Conservation (phyloP, 2,329 filamentous ascomycete species). For the Sporothrix euskadiensis region DNA sequence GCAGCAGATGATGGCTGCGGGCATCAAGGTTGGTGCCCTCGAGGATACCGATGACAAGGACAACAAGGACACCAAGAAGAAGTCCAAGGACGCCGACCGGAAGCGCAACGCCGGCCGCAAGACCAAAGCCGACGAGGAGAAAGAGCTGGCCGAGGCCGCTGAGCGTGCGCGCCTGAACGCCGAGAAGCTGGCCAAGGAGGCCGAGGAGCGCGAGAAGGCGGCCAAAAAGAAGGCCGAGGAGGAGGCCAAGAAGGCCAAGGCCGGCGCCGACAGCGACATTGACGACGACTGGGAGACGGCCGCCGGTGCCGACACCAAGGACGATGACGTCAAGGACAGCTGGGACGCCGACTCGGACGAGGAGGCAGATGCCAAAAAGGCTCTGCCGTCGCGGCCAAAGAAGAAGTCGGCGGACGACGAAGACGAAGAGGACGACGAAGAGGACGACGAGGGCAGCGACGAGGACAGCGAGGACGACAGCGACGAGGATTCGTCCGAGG, state of each 20-base stretch:
- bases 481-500: slow-evolving; percentile 65
- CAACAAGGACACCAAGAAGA: slow-evolving; percentile 73
- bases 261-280: slow-evolving; percentile 55
- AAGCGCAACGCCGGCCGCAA: slow-evolving; percentile 66
- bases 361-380: slow-evolving; percentile 51
- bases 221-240: slow-evolving; percentile 58
- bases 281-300: slow-evolving; percentile 89
- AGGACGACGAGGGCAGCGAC: slow-evolving; percentile 40
- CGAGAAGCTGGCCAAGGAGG: slow-evolving; percentile 64
- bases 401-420: slow-evolving; percentile 50
- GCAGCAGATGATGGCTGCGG: slow-evolving; percentile 80
- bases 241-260: slow-evolving; percentile 47
- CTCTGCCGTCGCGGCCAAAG: slow-evolving; percentile 29
- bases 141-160: slow-evolving; percentile 74
- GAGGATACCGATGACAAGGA: slow-evolving; percentile 52
- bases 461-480: slow-evolving; percentile 46
- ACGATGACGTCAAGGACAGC: slow-evolving; percentile 83
- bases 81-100: slow-evolving; percentile 69
- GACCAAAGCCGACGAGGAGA: slow-evolving; percentile 71
- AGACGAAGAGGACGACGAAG: slow-evolving; percentile 25
- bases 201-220: slow-evolving; percentile 59
- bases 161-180: slow-evolving; percentile 68
- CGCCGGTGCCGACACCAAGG: slow-evolving; percentile 63
- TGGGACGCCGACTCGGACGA: slow-evolving; percentile 88
- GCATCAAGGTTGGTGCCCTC: slow-evolving; percentile 68